These are phyloP conservation scores for Cladosporium velox DNA, from an alignment of 2,329 filamentous ascomycete genomes.

Conservation along the genomic window DNA sequence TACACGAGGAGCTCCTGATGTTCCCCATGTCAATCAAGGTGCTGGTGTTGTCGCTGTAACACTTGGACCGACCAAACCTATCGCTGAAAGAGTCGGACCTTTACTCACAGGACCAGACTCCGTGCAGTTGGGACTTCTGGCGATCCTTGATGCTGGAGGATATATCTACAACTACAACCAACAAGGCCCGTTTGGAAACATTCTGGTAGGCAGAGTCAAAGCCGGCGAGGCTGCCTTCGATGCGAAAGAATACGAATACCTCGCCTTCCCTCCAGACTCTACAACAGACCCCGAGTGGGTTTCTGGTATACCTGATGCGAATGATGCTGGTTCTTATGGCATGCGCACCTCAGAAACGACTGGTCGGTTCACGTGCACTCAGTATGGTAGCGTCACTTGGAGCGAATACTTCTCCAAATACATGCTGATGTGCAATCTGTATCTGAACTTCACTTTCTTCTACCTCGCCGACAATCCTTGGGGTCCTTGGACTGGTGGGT, in stretches of 20 bases:
- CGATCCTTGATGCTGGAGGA: not conserved
- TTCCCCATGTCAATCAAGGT: not conserved
- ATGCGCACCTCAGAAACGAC: not conserved
- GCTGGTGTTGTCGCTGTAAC: not conserved
- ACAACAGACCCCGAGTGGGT: not conserved
- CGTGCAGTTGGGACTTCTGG: not conserved
- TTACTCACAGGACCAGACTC: not conserved
- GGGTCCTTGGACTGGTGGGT: not conserved
- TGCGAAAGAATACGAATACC: not conserved
- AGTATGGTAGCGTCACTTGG: not conserved
- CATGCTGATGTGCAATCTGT: constrained; percentile 6
- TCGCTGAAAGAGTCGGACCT: not conserved
- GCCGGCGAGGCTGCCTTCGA: not conserved
- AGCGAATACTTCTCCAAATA: not conserved
- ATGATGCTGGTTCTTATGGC: not conserved
- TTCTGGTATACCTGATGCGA: not conserved
- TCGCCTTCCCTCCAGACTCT: not conserved
- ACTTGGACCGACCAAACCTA: not conserved
- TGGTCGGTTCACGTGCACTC: not conserved
- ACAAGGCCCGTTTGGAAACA: not conserved
- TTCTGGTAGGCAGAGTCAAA: not conserved
- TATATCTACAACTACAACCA: constrained; percentile 3
- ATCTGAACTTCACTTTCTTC: constrained; percentile 4
- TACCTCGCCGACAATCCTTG: constrained; percentile 5
- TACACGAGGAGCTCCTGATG: not conserved